These are phyloP conservation scores for Mortierella hygrophila DNA, from an alignment of 192 early-diverging fungal species.

Conservation along the genomic window DNA sequence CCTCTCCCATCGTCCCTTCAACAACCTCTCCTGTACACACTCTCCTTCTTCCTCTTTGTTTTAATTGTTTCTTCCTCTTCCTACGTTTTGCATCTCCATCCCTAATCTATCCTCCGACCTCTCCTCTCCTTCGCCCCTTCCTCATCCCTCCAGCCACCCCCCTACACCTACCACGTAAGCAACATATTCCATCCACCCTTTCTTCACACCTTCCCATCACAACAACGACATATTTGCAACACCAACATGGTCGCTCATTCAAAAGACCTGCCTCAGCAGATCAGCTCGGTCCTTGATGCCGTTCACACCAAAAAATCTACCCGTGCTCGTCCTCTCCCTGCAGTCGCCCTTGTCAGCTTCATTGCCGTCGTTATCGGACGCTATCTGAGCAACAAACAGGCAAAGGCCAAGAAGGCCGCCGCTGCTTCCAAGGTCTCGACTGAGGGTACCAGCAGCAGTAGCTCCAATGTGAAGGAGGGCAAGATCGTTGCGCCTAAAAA, in stretches of 20 bases:
- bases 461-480: slow-evolving; percentile 18
- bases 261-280: slow-evolving; percentile 56
- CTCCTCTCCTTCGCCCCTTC: slow-evolving; percentile 9
- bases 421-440: slow-evolving; percentile 22
- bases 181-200: slow-evolving; percentile 1
- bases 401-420: slow-evolving; percentile 39
- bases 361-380: slow-evolving; percentile 50
- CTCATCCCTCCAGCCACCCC: neutral
- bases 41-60: neutral
- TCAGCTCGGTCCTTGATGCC: slow-evolving; percentile 52
- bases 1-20: neutral
- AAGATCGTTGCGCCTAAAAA: slow-evolving; percentile 33
- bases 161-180: neutral
- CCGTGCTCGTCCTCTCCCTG: slow-evolving; percentile 38
- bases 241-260: slow-evolving; percentile 44
- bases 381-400: slow-evolving; percentile 49
- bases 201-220: neutral
- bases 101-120: neutral
- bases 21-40: slow-evolving; percentile 9
- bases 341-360: slow-evolving; percentile 46
- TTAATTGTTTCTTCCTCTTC: neutral
- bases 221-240: neutral
- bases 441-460: neutral
- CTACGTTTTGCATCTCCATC: neutral
- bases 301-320: slow-evolving; percentile 34